Evolutionary conservation across 1,139 yeast genomes (phyloP), one percentile per base, ranked within the genome.

Genomic region (Zygotorulaspora mrakii): DNA sequence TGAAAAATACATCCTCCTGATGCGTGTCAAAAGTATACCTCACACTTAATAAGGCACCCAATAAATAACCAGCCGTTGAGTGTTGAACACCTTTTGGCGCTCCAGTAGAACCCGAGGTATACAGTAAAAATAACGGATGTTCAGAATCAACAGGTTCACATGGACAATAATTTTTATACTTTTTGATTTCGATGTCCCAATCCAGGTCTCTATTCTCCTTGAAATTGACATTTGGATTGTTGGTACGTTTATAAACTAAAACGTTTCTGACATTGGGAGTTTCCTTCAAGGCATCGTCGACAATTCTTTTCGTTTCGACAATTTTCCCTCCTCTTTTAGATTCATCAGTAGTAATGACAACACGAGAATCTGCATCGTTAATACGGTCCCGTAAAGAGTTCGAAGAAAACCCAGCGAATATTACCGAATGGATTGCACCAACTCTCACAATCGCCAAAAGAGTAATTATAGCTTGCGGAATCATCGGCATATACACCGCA

Each of bases 1-100:
- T 83, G 68, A 84, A 84, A 45, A 84, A 66, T 21, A 76, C 68
- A 58, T 84, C 94, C 32, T 78, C 79, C 47, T 73, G 76, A 55
- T 82, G 89, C 33, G 82, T 76, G 59, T 84, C 94, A 65, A 84
- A 84, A 27, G 80, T 77, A 62, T 83, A 83, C 61, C 79, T 80
- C 49, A 87, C 77, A 30, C 88, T 76, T 51, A 82, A 55, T 40
- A 75, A 57, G 2, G 94, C 88, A 36, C 85, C 86, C 45, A 84
- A 68, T 47, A 84, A 67, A 59, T 82, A 84, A 38, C 94, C 94
- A 7, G 88, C 94, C 37, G 91, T 82, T 35, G 80, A 71, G 62
- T 84, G 94, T 55, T 87, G 94, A 47, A 89, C 95, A 67, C 97
- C 97, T 74, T 89, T 89, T 65, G 97, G 97, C 53, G 94, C 79